These are phyloP conservation scores for Durio zibethinus DNA, from an alignment of 345 rosid species.

Conservation along the genomic window DNA sequence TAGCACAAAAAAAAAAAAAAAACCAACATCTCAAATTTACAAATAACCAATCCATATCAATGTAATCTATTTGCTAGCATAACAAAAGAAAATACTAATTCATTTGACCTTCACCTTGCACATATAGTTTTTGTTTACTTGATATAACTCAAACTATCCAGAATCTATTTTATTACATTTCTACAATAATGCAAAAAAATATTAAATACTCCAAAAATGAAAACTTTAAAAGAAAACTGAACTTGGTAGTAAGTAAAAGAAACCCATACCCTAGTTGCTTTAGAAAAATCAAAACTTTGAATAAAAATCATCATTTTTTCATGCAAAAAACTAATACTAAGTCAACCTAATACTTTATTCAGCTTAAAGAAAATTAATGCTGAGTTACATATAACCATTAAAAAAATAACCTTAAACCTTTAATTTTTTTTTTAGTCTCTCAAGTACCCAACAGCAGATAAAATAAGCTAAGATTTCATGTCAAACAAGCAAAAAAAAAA, in stretches of 20 bases:
- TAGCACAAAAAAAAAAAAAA: not conserved
- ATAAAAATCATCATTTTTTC: not conserved
- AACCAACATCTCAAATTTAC: not conserved
- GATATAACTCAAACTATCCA: not conserved
- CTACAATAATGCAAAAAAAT: not conserved
- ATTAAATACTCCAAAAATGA: not conserved
- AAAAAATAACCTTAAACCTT: slow-evolving; percentile 17
- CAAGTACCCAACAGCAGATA: slow-evolving; percentile 21
- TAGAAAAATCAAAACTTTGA: not conserved
- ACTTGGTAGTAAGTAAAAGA: not conserved
- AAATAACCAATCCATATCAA: not conserved
- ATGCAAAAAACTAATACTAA: not conserved
- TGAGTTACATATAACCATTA: not conserved
- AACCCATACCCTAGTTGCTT: not conserved
- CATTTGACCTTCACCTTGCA: not conserved
- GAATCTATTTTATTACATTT: not conserved
- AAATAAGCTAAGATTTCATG: slow-evolving; percentile 8
- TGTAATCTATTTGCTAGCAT: not conserved
- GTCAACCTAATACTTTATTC: not conserved
- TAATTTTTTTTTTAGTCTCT: not conserved
- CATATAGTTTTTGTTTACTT: not conserved
- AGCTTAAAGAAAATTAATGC: slow-evolving; percentile 5
- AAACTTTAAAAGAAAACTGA: not conserved
- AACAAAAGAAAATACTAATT: not conserved
- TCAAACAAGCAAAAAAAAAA: slow-evolving; percentile 5